A percentile compares a stretch with the other conserved stretches of the same genome.
Conservation (phyloP, 225 moss, liverwort and hornwort genomes). For the Pseudisothecium myosuroides region DNA sequence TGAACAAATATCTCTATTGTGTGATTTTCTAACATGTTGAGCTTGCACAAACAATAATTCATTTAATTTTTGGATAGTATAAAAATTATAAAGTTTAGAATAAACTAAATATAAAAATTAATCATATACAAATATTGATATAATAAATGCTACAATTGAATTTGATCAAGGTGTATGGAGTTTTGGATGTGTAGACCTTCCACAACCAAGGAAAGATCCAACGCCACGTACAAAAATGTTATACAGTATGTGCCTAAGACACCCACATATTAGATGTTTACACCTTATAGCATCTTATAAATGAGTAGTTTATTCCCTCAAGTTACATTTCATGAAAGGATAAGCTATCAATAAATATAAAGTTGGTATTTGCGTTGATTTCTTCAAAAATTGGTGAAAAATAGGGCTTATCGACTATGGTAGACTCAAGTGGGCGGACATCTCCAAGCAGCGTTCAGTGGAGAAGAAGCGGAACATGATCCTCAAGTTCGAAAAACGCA, state of each 20-base stretch:
- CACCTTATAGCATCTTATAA: background rate
- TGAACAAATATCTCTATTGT: background rate
- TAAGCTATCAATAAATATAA: background rate
- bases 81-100: background rate
- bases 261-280: background rate
- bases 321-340: background rate
- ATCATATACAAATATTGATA: background rate
- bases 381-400: too few relatives aligned
- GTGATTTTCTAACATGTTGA: too few relatives aligned
- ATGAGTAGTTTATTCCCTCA: too few relatives aligned
- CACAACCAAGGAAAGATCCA: rapidly evolving
- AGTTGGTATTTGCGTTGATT: background rate
- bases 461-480: too few relatives aligned
- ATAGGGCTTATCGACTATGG: too few relatives aligned
- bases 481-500: too few relatives aligned
- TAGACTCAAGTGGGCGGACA: too few relatives aligned
- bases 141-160: background rate
- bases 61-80: background rate
- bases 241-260: background rate
- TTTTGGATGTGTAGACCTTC: background rate
- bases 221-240: background rate
- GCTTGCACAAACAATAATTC: background rate
- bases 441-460: too few relatives aligned
- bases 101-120: background rate
- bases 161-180: background rate